Percentiles rank a stretch among this genome's conserved stretches.
These are phyloP conservation scores for Suillus americanus DNA, from an alignment of 768 basidiomycete species.

Conservation along the genomic window DNA sequence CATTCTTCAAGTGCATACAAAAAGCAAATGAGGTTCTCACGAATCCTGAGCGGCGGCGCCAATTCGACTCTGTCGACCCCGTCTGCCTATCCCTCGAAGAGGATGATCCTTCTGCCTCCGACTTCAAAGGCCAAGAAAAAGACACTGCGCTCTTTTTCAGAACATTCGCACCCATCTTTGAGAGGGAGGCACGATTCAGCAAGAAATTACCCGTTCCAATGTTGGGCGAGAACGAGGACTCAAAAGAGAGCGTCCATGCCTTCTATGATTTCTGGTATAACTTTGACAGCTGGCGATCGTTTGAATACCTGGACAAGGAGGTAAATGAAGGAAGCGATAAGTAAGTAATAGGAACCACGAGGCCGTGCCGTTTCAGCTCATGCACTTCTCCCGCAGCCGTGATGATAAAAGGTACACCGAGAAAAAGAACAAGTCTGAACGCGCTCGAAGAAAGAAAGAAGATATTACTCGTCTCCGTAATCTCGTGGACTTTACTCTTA, in stretches of 20 bases:
- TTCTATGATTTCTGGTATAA: constrained; percentile 99
- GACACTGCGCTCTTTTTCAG: constrained; percentile 67
- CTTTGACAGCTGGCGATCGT: constrained; percentile 97
- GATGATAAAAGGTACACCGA: constrained; percentile 99
- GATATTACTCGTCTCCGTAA: constrained; percentile 87
- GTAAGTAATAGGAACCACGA: constrained; percentile 41
- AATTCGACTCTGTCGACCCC: constrained; percentile 97
- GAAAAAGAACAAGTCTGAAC: constrained; percentile 99
- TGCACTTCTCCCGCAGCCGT: constrained; percentile 54
- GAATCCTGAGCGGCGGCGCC: constrained; percentile 81
- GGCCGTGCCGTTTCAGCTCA: not conserved
- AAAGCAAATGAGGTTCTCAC: constrained; percentile 96
- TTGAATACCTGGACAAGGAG: constrained; percentile 98
- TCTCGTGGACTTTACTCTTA: constrained; percentile 84
- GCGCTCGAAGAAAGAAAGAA: constrained; percentile 94
- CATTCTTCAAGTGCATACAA: constrained; percentile 99
- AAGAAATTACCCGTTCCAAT: constrained; percentile 78
- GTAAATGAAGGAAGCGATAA: constrained; percentile 96
- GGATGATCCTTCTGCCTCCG: constrained; percentile 66
- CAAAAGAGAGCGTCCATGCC: constrained; percentile 80
- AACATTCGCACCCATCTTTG: constrained; percentile 78
- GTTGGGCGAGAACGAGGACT: constrained; percentile 67
- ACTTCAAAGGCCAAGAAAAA: constrained; percentile 53
- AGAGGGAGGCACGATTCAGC: constrained; percentile 92
- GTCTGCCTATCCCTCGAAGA: constrained; percentile 69